Evolutionary conservation across 768 basidiomycete species (phyloP).

Genomic region (Leucocoprinus sp.): DNA sequence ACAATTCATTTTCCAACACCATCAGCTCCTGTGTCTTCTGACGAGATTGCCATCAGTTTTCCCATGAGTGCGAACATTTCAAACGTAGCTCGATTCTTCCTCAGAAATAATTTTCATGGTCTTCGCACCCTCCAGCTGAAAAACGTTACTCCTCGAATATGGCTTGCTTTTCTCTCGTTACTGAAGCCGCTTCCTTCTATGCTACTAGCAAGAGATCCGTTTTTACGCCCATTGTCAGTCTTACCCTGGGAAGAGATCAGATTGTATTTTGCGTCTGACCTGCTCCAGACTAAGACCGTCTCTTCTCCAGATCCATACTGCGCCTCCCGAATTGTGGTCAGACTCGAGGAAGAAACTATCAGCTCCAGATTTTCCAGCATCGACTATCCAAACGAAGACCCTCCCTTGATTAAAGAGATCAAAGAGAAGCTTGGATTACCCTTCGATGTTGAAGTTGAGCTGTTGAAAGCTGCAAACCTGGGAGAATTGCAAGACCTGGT

Average conservation of each 20-base stretch:
- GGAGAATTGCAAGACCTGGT: background rate
- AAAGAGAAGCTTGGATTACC: background rate
- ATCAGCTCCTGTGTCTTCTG: background rate
- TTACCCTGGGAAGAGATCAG: background rate
- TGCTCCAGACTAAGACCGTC: background rate
- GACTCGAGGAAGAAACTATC: background rate
- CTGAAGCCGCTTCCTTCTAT: background rate
- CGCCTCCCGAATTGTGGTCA: no score
- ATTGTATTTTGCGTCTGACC: background rate
- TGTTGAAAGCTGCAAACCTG: background rate
- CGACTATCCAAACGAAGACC: background rate
- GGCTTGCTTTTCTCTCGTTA: conserved; percentile 1
- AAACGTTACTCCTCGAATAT: background rate
- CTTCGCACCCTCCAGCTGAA: background rate
- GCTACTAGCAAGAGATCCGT: background rate
- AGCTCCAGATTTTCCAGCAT: background rate
- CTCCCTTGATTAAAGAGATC: background rate
- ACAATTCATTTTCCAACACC: background rate
- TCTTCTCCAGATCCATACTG: no score
- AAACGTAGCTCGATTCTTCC: background rate
- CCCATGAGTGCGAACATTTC: background rate
- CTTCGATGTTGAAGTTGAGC: background rate
- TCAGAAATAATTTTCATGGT: background rate
- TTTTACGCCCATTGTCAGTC: background rate
- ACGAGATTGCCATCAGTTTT: background rate